Evolutionary conservation across 2,329 filamentous ascomycete genomes (phyloP).

Genomic region (Plenodomus biglobosus): DNA sequence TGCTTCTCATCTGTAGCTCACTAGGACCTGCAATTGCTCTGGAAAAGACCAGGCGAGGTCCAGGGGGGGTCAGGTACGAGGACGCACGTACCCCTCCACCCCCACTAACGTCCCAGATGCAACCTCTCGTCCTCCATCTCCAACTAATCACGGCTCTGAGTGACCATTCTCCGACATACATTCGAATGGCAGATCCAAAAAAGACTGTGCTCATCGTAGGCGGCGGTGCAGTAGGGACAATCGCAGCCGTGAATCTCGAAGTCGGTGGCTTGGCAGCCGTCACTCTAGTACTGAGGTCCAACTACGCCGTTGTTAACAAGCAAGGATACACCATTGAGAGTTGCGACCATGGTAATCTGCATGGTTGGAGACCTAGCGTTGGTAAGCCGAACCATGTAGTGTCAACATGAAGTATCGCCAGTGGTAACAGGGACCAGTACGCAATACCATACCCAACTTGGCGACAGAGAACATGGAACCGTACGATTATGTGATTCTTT

Average conservation of each 20-base stretch:
- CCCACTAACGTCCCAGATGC: slow-evolving; percentile 20
- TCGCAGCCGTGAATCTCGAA: slow-evolving; percentile 59
- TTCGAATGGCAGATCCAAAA: slow-evolving; percentile 27
- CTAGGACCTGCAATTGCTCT: too few species aligned
- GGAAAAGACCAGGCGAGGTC: too few species aligned
- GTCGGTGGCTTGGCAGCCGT: slow-evolving; percentile 54
- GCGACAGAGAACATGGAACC: slow-evolving; percentile 33
- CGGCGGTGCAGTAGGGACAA: slow-evolving; percentile 58
- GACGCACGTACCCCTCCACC: slow-evolving; percentile 25
- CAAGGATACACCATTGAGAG: slow-evolving; percentile 59
- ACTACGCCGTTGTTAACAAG: slow-evolving; percentile 52
- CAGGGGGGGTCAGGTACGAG: slow-evolving; percentile 2
- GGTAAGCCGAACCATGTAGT: slow-evolving; percentile 29
- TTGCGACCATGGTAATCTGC: slow-evolving; percentile 56
- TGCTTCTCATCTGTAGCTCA: too few species aligned
- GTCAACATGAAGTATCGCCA: neutral
- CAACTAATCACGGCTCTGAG: slow-evolving; percentile 1
- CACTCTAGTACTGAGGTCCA: slow-evolving; percentile 59
- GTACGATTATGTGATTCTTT: slow-evolving; percentile 60
- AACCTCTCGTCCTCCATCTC: slow-evolving; percentile 3
- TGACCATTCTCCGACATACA: neutral
- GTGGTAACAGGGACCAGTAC: slow-evolving; percentile 41
- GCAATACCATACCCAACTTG: slow-evolving; percentile 53
- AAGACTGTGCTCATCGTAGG: slow-evolving; percentile 56
- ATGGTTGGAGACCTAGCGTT: slow-evolving; percentile 52